Evolutionary conservation across 495 filamentous ascomycete genomes (phyloP), one percentile per base, ranked within the genome.

Genomic region (Xylaria castorea): DNA sequence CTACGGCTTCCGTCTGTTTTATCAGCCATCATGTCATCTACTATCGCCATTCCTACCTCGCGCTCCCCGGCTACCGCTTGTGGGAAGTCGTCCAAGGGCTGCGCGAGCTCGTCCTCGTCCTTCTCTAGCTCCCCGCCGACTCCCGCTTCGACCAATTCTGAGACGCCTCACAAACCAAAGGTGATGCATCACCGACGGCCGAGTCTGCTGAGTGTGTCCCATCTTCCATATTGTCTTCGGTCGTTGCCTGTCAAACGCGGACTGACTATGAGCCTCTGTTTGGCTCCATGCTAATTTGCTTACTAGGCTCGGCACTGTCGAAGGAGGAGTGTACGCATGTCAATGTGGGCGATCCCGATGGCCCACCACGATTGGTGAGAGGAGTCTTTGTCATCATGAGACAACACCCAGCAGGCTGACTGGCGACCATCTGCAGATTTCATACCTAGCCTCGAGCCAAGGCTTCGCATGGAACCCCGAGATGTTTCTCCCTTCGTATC

Each of bases 381-480:
- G 30, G 32, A 53, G 11, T 50, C 48, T 6, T 60, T 46, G 30
- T 42, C 71, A n/a, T 50, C 4, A 1, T 6, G 25, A 68, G 62
- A 22, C 64, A 74, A 1, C 74, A 73, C 66, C 69, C 55, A 70
- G 66, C 42, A 32, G 48, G 51, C 62, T 71, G 46, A 71, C 57
- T 42, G 18, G 36, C 20, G 16, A 57, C 30, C 12, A 14, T 46
- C 11, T 46, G 27, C 69, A 92, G 90, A 91, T 92, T 70, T 91
- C 90, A 11, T 92, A 91, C 77, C 87, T 92, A 55, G 86, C 89
- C 68, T 88, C 89, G 5, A 90, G 86, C 71, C 91, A 92, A 79
- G 91, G 91, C 58, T 92, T 91, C 76, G 86, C 89, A 25, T 92
- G 91, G 91, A 92, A 92, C 79, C 90, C 90, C 80, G 87, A 89